Conservation (phyloP, 2,329 filamentous ascomycete species). For the Xylaria sp. region DNA sequence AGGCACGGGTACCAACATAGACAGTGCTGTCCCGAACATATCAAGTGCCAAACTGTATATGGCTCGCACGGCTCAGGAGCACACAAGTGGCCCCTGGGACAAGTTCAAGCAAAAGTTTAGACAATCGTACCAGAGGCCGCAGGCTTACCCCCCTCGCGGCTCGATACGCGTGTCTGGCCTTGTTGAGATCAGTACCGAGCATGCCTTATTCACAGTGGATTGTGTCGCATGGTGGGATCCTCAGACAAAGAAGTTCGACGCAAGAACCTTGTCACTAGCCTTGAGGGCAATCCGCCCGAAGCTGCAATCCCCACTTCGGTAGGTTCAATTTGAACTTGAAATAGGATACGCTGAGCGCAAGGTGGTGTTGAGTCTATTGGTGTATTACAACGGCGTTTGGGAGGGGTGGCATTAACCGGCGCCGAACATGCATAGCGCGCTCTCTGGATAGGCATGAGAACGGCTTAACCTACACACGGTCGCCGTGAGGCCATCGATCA, state of each 20-base stretch:
- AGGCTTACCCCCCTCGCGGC: conserved; percentile 60
- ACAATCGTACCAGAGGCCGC: conserved; percentile 60
- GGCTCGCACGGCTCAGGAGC: conserved; percentile 43
- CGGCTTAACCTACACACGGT: neutral
- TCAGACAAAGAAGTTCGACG: conserved; percentile 60
- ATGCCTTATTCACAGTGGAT: conserved; percentile 61
- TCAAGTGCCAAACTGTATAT: conserved; percentile 49
- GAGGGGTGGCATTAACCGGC: conserved; percentile 16
- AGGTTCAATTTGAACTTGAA: conserved; percentile 9
- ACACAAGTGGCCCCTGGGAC: conserved; percentile 48
- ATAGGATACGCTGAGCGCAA: conserved; percentile 16
- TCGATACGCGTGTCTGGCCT: conserved; percentile 65
- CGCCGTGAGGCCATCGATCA: neutral
- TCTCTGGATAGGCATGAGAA: conserved; percentile 9
- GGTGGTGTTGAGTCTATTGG: conserved; percentile 19
- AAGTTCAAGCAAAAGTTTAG: conserved; percentile 52
- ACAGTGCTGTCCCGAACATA: conserved; percentile 34
- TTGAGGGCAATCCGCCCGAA: conserved; percentile 37
- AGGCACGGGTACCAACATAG: conserved; percentile 30
- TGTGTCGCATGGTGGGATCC: conserved; percentile 67
- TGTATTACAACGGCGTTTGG: conserved; percentile 34
- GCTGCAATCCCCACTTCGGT: conserved; percentile 37
- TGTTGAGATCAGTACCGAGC: conserved; percentile 62
- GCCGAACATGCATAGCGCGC: conserved; percentile 23
- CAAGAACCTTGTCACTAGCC: conserved; percentile 28